These are phyloP conservation scores for Yarrowia keelungensis DNA, from an alignment of 805 yeast species.

Conservation along the genomic window DNA sequence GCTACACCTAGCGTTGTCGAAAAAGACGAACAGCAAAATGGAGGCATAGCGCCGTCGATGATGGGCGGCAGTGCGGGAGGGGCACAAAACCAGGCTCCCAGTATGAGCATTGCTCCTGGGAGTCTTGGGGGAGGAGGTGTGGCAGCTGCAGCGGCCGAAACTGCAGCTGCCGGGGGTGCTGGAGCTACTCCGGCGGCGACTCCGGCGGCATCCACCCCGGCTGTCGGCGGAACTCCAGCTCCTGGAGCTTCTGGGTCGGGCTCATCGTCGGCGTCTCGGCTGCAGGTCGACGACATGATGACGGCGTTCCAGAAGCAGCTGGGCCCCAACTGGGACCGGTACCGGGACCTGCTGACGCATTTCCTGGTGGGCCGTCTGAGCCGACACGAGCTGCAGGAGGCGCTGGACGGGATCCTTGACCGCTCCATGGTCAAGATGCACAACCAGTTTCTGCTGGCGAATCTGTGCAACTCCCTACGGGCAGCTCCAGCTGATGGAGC, in stretches of 20 bases:
- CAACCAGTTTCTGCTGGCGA: constrained; percentile 80
- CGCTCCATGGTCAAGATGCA: constrained; percentile 66
- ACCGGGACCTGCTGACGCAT: constrained; percentile 76
- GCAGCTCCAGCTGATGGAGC: constrained; percentile 60
- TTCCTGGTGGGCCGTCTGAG: constrained; percentile 82
- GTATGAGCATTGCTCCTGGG: constrained; percentile 22
- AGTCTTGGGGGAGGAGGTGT: neutral
- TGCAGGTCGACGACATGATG: constrained; percentile 71
- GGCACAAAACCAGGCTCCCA: neutral
- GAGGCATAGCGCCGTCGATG: constrained; percentile 27
- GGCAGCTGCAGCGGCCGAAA: neutral
- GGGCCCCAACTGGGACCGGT: constrained; percentile 85
- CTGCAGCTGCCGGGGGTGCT: neutral
- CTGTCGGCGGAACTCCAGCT: constrained; percentile 13
- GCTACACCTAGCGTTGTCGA: constrained; percentile 44
- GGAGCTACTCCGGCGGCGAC: neutral
- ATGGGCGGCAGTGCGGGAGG: constrained; percentile 14
- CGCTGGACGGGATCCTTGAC: constrained; percentile 63
- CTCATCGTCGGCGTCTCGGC: constrained; percentile 46
- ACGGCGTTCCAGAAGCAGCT: constrained; percentile 72
- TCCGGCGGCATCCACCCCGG: constrained; percentile 1
- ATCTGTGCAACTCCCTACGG: constrained; percentile 81
- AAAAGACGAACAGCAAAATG: neutral
- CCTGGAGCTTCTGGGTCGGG: neutral
- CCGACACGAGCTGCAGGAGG: constrained; percentile 70